Conservation (phyloP, 129 eudicot genomes). For the carrot (Daucus carota) region DNA sequence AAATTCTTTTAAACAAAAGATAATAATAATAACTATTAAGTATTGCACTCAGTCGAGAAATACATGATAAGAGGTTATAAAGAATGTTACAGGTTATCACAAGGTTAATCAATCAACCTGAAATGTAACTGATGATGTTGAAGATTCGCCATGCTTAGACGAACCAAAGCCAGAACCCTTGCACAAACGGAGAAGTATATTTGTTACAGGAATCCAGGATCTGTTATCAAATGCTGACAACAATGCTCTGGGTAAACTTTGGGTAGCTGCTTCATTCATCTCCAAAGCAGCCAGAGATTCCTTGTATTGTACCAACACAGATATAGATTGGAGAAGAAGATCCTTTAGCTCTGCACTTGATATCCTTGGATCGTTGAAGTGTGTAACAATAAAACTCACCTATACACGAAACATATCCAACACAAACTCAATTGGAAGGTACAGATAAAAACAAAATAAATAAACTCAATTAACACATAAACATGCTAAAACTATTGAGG, state of each 20-base stretch:
- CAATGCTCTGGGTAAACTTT: constrained; percentile 64
- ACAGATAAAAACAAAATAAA: background rate
- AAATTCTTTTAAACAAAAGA: constrained; percentile 39
- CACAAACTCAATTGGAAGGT: background rate
- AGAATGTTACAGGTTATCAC: background rate
- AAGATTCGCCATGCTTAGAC: constrained; percentile 78
- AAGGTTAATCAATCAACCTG: constrained; percentile 36
- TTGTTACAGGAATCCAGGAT: constrained; percentile 94
- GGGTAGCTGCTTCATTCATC: constrained; percentile 80
- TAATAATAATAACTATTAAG: background rate
- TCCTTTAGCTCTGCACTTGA: constrained; percentile 88
- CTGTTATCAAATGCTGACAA: constrained; percentile 91
- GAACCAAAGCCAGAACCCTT: constrained; percentile 89
- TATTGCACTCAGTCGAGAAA: background rate
- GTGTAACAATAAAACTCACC: constrained; percentile 87
- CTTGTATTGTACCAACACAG: constrained; percentile 82
- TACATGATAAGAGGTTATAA: background rate
- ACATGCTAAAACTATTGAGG: constrained; percentile 1
- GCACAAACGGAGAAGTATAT: constrained; percentile 72
- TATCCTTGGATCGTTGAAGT: constrained; percentile 88
- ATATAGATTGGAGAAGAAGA: constrained; percentile 91
- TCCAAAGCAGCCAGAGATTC: constrained; percentile 77
- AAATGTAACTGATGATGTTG: constrained; percentile 59
- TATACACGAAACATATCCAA: constrained; percentile 20
- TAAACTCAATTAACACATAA: background rate